These are phyloP conservation scores for Hondaea fermentalgiana DNA, from an alignment of 108 stramenopile genomes.

Conservation along the genomic window DNA sequence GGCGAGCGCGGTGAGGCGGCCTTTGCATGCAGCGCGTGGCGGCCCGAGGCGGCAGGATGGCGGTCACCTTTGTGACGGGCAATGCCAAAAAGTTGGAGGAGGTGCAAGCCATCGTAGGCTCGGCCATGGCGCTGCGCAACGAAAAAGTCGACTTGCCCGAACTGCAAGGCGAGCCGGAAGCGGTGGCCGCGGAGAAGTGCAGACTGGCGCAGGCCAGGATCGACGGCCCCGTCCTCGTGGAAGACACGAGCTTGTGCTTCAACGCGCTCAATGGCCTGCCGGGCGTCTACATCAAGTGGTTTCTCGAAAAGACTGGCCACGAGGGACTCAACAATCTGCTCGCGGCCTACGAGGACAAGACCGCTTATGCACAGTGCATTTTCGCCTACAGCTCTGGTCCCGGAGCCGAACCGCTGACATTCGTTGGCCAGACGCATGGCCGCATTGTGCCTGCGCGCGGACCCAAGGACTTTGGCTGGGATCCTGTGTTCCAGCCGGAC, in stretches of 20 bases:
- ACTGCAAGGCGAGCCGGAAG: slow-evolving; percentile 87
- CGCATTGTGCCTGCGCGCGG: slow-evolving; percentile 77
- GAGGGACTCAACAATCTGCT: slow-evolving; percentile 77
- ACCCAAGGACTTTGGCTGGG: slow-evolving; percentile 87
- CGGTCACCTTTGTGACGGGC: slow-evolving; percentile 91
- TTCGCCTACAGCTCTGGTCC: slow-evolving; percentile 81
- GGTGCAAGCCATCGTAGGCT: slow-evolving; percentile 71
- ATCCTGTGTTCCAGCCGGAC: slow-evolving; percentile 85
- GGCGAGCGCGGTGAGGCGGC: background rate
- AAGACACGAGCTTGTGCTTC: slow-evolving; percentile 93
- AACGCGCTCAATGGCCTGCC: slow-evolving; percentile 84
- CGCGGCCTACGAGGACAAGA: slow-evolving; percentile 74
- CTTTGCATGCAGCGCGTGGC: background rate
- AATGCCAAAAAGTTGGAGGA: slow-evolving; percentile 96
- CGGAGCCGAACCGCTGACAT: slow-evolving; percentile 68
- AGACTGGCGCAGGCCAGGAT: slow-evolving; percentile 65
- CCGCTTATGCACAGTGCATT: slow-evolving; percentile 87
- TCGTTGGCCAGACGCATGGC: slow-evolving; percentile 63
- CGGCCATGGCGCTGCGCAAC: slow-evolving; percentile 54
- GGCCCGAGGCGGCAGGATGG: background rate
- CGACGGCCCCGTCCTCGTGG: slow-evolving; percentile 79
- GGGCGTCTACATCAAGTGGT: slow-evolving; percentile 98
- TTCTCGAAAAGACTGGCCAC: slow-evolving; percentile 81
- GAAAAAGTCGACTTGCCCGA: slow-evolving; percentile 80
- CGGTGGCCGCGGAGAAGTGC: slow-evolving; percentile 89